Base-by-base conservation (phyloP, 2,329 filamentous ascomycete genomes). In the Colletotrichum neosansevieriae region DNA sequence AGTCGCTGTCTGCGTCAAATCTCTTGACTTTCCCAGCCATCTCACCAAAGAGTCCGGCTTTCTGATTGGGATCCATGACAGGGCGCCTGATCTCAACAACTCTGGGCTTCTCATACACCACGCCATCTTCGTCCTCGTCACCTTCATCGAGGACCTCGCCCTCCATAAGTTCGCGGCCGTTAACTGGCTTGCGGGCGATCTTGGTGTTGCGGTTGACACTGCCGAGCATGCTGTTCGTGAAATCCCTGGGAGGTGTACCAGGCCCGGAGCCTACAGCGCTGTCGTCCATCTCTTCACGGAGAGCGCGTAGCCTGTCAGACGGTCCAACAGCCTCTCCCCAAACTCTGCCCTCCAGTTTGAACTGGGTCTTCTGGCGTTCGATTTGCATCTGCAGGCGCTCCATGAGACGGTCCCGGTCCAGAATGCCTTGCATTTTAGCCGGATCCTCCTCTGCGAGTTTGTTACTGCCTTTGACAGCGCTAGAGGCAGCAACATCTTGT, bases 321-420 rank as follows among this genome's bases (percentile, higher is more conserved):
- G 96, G 95, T 40, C 93, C 93, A 71, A 92, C 86, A 59, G 87
- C 83, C 71, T 97, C 92, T 70, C 91, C 91, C 92, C 95, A 97
- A 9, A 94, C 90, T 78, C 93, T 93, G 73, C 96, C 96, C 80
- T 98, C 96, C 36, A 99, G 88, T 80, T 98, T 98, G 81, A 94
- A 97, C 77, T 98, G 94, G 1, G 96, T 98, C 87, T 98, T 98
- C 72, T 97, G 95, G 71, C 96, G 87, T 82, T 98, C 95, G 47
- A 99, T 89, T 80, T 98, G 96, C 85, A 93, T 97, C 79, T 97
- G 94, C 65, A 99, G 86, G 60, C 94, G 91, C 76, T 94, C 93
- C 92, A 99, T 97, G 72, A 99, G 89, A 75, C 88, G 90, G 75
- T 98, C 93, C 29, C 96, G 92, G 77, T 98, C 94, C 72, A 99